These are phyloP conservation scores for Vigna angularis DNA, from an alignment of 306 rosid genomes.

Conservation along the genomic window DNA sequence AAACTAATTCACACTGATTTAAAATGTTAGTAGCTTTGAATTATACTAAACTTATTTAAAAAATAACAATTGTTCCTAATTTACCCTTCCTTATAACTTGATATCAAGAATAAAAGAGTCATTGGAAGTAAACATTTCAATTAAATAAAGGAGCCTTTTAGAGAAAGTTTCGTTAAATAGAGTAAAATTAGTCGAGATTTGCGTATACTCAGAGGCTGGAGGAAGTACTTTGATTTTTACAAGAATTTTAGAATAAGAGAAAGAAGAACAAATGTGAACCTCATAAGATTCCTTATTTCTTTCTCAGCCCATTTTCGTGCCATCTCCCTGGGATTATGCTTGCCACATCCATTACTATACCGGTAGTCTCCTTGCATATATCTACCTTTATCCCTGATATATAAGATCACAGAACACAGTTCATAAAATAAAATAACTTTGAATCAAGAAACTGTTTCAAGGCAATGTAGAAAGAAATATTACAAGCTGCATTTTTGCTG, in stretches of 20 bases:
- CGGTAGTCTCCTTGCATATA: conserved; percentile 94
- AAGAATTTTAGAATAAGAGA: not conserved
- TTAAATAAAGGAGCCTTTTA: too few relatives aligned
- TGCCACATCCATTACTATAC: conserved; percentile 84
- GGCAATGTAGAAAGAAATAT: not conserved
- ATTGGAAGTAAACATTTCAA: too few relatives aligned
- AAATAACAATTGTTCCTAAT: too few relatives aligned
- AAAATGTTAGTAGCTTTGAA: too few relatives aligned
- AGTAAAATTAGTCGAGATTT: too few relatives aligned
- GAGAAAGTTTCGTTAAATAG: too few relatives aligned
- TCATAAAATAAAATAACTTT: conserved; percentile 27
- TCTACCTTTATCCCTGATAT: conserved; percentile 88
- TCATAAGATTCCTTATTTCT: conserved; percentile 89
- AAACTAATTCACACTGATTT: too few relatives aligned
- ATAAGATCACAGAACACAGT: conserved; percentile 36
- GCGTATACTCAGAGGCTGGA: too few relatives aligned
- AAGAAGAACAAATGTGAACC: conserved; percentile 52
- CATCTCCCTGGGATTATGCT: conserved; percentile 91
- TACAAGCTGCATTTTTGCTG: not conserved
- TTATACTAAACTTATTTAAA: too few relatives aligned
- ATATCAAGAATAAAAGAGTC: too few relatives aligned
- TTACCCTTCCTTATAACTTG: too few relatives aligned
- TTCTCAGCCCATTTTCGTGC: conserved; percentile 98
- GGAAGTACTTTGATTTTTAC: not conserved
- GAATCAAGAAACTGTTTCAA: conserved; percentile 1